Base-by-base conservation (phyloP, 2,329 filamentous ascomycete genomes). In the Neonectria coccinea region DNA sequence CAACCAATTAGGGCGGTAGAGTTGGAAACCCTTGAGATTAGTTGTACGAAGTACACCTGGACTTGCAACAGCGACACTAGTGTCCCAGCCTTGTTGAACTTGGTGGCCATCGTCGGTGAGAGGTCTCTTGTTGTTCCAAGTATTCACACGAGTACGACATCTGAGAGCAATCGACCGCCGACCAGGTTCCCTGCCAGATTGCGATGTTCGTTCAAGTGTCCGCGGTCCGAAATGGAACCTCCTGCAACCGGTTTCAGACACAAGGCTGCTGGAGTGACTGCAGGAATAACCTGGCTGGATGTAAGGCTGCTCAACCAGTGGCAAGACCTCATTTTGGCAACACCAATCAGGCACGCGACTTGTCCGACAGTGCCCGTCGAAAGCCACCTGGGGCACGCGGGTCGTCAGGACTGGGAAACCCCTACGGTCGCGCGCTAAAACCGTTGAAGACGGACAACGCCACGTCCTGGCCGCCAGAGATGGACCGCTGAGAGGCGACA, bases 1-100 rank as follows among this genome's bases (percentile, higher is more conserved):
- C 12, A 39, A 9, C 62, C 64, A 57, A 67, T 60, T 59, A 39
- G 42, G 42, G 53, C 31, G 52, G 39, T 55, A 61, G 42, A 63
- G 62, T 66, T 68, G 63, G 54, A 36, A 68, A 65, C 67, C 56
- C 52, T 65, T 52, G 56, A 58, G 63, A 50, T 22, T 44, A 67
- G 27, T 29, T 25, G 22, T 25, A 25, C 22, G 22, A 25, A 25
- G 22, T 42, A 62, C 45, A 39, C 53, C 59, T 54, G 14, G 45
- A 10, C 45, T 27, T 50, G n/a, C n/a, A 27, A 29, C 25, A n/a
- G 33, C 25, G 25, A 31, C 16, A 31, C 27, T 16, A 50, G 47
- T n/a, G n/a, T 18, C 47, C 45, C 27, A 31, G 18, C 25, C 47
- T 48, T 31, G 27, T 25, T 45, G 42, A 47, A 47, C 44, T 25